Evolutionary conservation across 2,329 filamentous ascomycete genomes (phyloP).

Genomic region (Fusarium lateritium): DNA sequence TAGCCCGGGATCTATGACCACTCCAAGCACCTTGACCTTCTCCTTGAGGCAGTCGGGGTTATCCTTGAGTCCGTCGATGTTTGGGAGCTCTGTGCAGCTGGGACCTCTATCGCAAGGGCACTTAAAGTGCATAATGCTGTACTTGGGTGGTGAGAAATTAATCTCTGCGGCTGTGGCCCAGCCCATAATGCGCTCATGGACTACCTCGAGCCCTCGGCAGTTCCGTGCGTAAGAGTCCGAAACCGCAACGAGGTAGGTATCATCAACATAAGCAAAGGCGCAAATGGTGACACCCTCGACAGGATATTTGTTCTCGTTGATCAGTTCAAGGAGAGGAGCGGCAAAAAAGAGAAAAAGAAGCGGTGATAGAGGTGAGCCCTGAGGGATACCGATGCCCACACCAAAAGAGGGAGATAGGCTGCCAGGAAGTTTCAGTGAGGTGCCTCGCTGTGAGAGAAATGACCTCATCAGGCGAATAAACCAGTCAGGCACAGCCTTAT

Average conservation of each 20-base stretch:
- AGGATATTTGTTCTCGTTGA: not conserved
- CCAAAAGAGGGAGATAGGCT: not conserved
- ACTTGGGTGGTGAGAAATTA: constrained; percentile 18
- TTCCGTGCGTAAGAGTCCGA: constrained; percentile 1
- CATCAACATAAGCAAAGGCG: constrained; percentile 12
- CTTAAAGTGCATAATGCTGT: constrained; percentile 18
- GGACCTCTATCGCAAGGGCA: too few species aligned
- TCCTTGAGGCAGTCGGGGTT: not conserved
- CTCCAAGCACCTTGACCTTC: constrained; percentile 1
- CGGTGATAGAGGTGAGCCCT: constrained; percentile 24
- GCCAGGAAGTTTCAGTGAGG: constrained; percentile 1
- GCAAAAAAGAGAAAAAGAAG: constrained; percentile 27
- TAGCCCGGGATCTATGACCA: not conserved
- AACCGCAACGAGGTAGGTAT: not conserved
- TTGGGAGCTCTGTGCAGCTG: too few species aligned
- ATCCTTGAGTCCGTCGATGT: not conserved
- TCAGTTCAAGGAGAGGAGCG: not conserved
- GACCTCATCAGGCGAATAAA: constrained; percentile 16
- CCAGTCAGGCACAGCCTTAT: not conserved
- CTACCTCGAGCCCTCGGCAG: constrained; percentile 5
- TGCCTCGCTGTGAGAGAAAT: constrained; percentile 17
- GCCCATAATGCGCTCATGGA: constrained; percentile 14
- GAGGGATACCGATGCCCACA: constrained; percentile 28
- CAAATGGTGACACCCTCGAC: not conserved
- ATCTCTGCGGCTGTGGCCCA: constrained; percentile 1